Percentiles rank a stretch among this genome's conserved stretches.
Evolutionary conservation across 768 basidiomycete species (phyloP).

Genomic region (Mycena amicta): DNA sequence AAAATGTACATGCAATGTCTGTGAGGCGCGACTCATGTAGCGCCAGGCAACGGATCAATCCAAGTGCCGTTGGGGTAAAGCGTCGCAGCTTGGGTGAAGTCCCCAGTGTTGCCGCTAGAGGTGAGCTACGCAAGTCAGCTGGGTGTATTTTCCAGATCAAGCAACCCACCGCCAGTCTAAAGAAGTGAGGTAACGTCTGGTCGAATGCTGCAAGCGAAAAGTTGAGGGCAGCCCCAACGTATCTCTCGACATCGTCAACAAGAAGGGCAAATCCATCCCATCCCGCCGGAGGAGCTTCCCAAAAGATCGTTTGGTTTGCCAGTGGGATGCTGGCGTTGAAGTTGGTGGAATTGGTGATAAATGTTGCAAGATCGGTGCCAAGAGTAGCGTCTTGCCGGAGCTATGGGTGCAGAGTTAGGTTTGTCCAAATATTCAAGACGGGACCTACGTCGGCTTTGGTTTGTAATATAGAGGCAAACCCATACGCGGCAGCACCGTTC

Average conservation of each 20-base stretch:
- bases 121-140: constrained; percentile 46
- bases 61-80: constrained; percentile 83
- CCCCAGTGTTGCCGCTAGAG: constrained; percentile 52
- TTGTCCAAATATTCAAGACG: neutral
- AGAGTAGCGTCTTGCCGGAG: constrained; percentile 72
- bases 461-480: constrained; percentile 78
- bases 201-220: constrained; percentile 70
- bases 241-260: constrained; percentile 86
- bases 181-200: constrained; percentile 68
- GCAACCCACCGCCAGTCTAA: constrained; percentile 72
- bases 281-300: constrained; percentile 52
- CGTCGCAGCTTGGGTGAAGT: constrained; percentile 80
- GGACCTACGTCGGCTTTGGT: constrained; percentile 65
- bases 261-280: constrained; percentile 83
- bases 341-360: constrained; percentile 74
- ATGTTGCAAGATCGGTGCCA: constrained; percentile 69
- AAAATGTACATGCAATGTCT: neutral
- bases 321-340: constrained; percentile 60
- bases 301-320: constrained; percentile 55
- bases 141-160: too few relatives aligned
- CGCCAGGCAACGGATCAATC: constrained; percentile 72
- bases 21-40: constrained; percentile 40
- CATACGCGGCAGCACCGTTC: constrained; percentile 79
- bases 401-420: constrained; percentile 37
- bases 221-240: constrained; percentile 68